Conservation (phyloP, 345 rosid genomes). For the Populus alba region DNA sequence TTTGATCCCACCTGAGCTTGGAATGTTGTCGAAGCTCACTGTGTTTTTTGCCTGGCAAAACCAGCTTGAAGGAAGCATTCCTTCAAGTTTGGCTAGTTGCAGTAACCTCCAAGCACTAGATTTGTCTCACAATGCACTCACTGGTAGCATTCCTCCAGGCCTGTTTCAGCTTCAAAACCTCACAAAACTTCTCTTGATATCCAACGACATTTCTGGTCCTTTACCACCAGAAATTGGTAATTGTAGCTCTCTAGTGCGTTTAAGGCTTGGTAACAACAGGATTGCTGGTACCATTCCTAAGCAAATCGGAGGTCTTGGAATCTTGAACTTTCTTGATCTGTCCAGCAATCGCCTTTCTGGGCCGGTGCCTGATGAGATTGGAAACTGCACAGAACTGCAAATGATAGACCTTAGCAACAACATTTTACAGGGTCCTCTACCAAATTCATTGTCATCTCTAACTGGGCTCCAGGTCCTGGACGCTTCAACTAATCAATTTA, state of each 20-base stretch:
- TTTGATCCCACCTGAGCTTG: constrained; percentile 74
- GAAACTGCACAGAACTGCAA: constrained; percentile 64
- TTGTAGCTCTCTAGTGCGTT: constrained; percentile 66
- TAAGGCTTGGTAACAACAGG: constrained; percentile 75
- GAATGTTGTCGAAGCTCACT: constrained; percentile 52
- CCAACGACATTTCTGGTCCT: constrained; percentile 67
- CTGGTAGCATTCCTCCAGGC: constrained; percentile 72
- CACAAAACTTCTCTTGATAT: constrained; percentile 69
- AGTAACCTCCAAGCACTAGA: constrained; percentile 66
- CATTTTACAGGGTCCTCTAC: constrained; percentile 58
- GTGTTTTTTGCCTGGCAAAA: constrained; percentile 90
- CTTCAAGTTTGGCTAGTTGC: constrained; percentile 61
- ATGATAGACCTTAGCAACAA: constrained; percentile 85
- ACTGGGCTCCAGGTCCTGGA: constrained; percentile 76
- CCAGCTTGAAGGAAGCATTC: constrained; percentile 92
- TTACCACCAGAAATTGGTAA: constrained; percentile 70
- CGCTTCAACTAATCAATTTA: constrained; percentile 56
- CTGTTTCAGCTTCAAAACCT: constrained; percentile 74
- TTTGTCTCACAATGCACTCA: constrained; percentile 75
- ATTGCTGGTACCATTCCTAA: constrained; percentile 63
- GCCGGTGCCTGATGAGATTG: constrained; percentile 65
- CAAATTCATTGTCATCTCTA: constrained; percentile 56
- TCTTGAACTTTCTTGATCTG: constrained; percentile 70
- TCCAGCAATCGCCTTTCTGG: constrained; percentile 71
- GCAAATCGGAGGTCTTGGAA: constrained; percentile 61